A percentile compares a stretch with the other conserved stretches of the same genome.
Evolutionary conservation across 768 basidiomycete genomes (phyloP).

Genomic region (Exidia glandulosa): DNA sequence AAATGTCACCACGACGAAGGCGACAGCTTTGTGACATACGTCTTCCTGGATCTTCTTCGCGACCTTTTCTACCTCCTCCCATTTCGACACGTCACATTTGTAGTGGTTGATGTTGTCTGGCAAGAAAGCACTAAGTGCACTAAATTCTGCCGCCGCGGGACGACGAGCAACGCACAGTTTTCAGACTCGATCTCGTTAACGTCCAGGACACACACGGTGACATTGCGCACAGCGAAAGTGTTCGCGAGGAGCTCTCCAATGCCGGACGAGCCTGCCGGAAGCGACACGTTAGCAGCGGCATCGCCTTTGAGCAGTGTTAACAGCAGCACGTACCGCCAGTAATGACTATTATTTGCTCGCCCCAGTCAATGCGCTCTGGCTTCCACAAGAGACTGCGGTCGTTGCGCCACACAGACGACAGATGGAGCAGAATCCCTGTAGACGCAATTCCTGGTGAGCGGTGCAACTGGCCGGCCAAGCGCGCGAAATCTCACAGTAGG

Average conservation of each 20-base stretch:
- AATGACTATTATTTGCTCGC: constrained; percentile 77
- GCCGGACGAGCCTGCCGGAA: constrained; percentile 63
- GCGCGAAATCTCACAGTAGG: constrained; percentile 59
- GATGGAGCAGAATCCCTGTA: too few species aligned
- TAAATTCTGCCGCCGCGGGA: too few species aligned
- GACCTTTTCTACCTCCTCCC: constrained; percentile 69
- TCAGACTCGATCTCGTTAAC: constrained; percentile 63
- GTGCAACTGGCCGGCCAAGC: too few species aligned
- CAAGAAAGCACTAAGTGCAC: not conserved
- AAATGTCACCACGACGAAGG: not conserved
- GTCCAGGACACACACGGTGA: constrained; percentile 79
- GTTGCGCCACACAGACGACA: constrained; percentile 67
- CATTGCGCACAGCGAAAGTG: constrained; percentile 72
- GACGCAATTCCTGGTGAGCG: too few species aligned
- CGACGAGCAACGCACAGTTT: constrained; percentile 43
- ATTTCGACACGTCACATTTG: constrained; percentile 85
- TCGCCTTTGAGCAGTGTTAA: not conserved
- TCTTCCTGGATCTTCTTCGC: constrained; percentile 69
- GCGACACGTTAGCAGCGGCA: not conserved
- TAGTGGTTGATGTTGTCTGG: constrained; percentile 75
- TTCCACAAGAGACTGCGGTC: constrained; percentile 54
- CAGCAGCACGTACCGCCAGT: constrained; percentile 66
- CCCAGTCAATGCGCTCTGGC: constrained; percentile 64
- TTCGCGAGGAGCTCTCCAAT: constrained; percentile 82
- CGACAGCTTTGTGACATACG: constrained; percentile 28